phyloP scores from a whole-genome alignment of 192 early-diverging fungal species.

The Backusella parvicylindrica region DNA sequence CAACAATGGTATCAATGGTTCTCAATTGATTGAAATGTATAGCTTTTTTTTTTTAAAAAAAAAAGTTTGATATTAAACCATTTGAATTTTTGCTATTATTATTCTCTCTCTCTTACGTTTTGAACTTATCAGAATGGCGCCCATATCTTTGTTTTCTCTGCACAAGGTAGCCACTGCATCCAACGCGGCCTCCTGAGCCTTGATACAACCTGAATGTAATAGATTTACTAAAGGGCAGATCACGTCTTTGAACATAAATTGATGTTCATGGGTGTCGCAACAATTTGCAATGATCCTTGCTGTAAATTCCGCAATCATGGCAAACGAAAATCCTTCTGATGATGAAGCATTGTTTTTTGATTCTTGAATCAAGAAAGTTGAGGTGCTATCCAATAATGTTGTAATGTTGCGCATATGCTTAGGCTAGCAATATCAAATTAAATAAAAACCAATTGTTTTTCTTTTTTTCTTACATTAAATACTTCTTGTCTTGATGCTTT shows the following conservation, averaged over 20 bases:
- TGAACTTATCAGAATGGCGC: constrained; percentile 43
- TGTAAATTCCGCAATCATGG: constrained; percentile 60
- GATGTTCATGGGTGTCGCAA: constrained; percentile 55
- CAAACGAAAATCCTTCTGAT: constrained; percentile 16
- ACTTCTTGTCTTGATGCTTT: constrained; percentile 45
- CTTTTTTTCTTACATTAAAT: constrained; percentile 37
- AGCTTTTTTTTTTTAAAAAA: neutral
- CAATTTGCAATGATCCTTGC: constrained; percentile 61
- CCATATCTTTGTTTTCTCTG: constrained; percentile 55
- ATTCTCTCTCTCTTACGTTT: constrained; percentile 33
- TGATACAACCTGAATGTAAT: constrained; percentile 50
- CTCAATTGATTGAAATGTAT: neutral
- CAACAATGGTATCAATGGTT: constrained; percentile 45
- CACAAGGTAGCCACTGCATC: constrained; percentile 67
- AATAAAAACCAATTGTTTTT: neutral
- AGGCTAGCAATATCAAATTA: constrained; percentile 22
- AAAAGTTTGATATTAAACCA: neutral
- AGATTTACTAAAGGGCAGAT: constrained; percentile 55
- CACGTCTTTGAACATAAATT: constrained; percentile 51
- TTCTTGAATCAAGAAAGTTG: constrained; percentile 6
- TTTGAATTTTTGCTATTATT: neutral
- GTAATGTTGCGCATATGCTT: constrained; percentile 43
- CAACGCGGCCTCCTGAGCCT: constrained; percentile 75
- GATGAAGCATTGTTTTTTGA: constrained; percentile 6
- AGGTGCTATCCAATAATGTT: constrained; percentile 40